Evolutionary conservation across 768 basidiomycete species (phyloP), one percentile per base, ranked within the genome.

Genomic region (Psilocybe subaeruginosa): DNA sequence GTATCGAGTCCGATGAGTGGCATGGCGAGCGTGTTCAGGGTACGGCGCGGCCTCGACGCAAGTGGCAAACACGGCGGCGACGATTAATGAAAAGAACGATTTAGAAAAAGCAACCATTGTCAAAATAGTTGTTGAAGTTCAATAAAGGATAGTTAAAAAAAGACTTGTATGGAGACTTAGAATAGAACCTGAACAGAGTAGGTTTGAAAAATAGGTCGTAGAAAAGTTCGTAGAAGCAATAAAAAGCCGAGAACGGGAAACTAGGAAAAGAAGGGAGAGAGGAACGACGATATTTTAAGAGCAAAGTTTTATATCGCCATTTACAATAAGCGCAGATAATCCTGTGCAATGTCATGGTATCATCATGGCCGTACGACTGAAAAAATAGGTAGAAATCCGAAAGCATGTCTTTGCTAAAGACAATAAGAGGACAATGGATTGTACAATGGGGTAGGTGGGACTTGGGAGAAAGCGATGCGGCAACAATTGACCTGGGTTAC

Each of bases 301-400:
- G 41, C 41, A 43, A 2, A 43, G 41, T 43, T 43, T 43, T 43
- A 43, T 43, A 43, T 43, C 41, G 14, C n/a, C 14, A 3, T 43
- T 12, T 43, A 43, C 41, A 43, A 43, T 43, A 43, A 76, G 29
- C 77, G 77, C 6, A 11, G n/a, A 43, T 5, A 43, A 14, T 11
- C 41, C 41, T 43, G 41, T 7, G n/a, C 41, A 12, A 43, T 14
- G 14, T 43, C 41, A 43, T 43, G 33, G 33, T 35, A 11, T 4
- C 85, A 87, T 64, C 77, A 82, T 69, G 69, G 76, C 33, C 70
- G 82, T 19, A 82, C 89, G 31, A 81, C 78, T 4, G 77, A 75
- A 2, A 68, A 71, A 1, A 64, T 59, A 23, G 62, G 3, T 57
- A 62, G 5, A 56, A 61, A 11, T 31, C 49, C 2, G 63, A 64